These are phyloP conservation scores for Colletotrichum melonis DNA, from an alignment of 2,329 filamentous ascomycete species.

Conservation along the genomic window DNA sequence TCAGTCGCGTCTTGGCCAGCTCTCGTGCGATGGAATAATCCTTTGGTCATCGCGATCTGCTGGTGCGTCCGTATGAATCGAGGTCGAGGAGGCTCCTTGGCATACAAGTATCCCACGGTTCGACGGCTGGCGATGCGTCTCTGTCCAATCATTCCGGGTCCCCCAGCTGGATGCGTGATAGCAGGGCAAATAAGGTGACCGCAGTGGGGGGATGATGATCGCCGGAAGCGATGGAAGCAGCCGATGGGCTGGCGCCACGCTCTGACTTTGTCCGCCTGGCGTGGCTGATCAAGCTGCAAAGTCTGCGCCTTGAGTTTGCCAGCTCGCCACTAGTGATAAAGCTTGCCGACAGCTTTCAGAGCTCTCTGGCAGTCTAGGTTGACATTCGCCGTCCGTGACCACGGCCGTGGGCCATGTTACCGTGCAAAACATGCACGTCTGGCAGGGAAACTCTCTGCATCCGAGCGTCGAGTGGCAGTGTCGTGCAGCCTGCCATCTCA, in stretches of 20 bases:
- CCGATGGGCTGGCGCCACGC: conserved; percentile 8
- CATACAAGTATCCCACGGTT: not conserved
- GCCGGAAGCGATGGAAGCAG: conserved; percentile 31
- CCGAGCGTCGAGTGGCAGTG: conserved; percentile 16
- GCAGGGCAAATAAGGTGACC: conserved; percentile 19
- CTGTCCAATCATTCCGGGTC: conserved; percentile 4
- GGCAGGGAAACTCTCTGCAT: conserved; percentile 12
- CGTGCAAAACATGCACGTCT: conserved; percentile 19
- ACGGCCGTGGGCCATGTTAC: conserved; percentile 2
- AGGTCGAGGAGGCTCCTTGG: not conserved
- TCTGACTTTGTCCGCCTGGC: not conserved
- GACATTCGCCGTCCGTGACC: not conserved
- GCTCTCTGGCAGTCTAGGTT: not conserved
- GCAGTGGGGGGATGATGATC: conserved; percentile 29
- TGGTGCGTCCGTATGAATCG: not conserved
- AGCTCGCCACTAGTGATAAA: conserved; percentile 8
- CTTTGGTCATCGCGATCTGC: not conserved
- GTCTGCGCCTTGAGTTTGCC: not conserved
- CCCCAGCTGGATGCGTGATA: not conserved
- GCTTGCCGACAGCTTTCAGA: conserved; percentile 14
- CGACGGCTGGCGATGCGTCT: not conserved
- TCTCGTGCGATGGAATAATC: not conserved
- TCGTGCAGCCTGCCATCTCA: conserved; percentile 24
- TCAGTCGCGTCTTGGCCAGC: not conserved
- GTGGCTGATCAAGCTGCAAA: not conserved